phyloP scores from a whole-genome alignment of 192 early-diverging fungal genomes.

The Gamsiella multidivaricata region DNA sequence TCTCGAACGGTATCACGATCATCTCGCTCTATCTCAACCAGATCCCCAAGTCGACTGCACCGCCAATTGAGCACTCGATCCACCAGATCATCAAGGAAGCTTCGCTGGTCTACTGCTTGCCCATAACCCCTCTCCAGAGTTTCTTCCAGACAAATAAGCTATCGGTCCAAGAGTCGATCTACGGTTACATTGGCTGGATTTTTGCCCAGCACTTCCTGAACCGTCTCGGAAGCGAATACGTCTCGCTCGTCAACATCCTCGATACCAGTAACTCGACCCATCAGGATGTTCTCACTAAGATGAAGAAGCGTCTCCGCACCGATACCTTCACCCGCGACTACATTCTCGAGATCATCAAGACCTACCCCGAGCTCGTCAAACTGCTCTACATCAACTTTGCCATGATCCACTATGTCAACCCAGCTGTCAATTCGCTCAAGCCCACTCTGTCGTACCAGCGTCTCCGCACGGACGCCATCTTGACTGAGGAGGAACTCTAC shows the following conservation, averaged over 20 bases:
- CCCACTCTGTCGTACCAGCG: constrained; percentile 92
- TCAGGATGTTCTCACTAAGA: constrained; percentile 92
- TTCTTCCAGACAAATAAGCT: constrained; percentile 94
- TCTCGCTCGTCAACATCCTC: constrained; percentile 84
- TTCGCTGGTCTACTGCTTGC: constrained; percentile 94
- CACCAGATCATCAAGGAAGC: constrained; percentile 97
- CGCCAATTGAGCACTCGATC: constrained; percentile 89
- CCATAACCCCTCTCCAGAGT: constrained; percentile 91
- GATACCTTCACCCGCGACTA: constrained; percentile 99
- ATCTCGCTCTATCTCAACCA: constrained; percentile 92
- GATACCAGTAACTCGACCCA: constrained; percentile 84
- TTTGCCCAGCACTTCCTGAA: constrained; percentile 99
- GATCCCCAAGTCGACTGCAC: constrained; percentile 77
- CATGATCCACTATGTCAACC: constrained; percentile 89
- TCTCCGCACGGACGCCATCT: constrained; percentile 75
- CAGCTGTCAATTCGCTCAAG: constrained; percentile 48
- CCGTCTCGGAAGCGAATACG: constrained; percentile 94
- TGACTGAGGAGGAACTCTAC: constrained; percentile 84
- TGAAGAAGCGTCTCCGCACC: constrained; percentile 96
- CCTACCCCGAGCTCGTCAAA: constrained; percentile 93
- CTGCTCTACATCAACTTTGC: constrained; percentile 96
- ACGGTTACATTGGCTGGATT: constrained; percentile 97
- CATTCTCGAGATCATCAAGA: constrained; percentile 95
- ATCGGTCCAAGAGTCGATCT: constrained; percentile 95
- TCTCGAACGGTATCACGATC: constrained; percentile 97